Percentiles rank a stretch among this genome's conserved stretches.
Conservation (phyloP, 169 alveolate genomes). For the Cystoisospora suis region DNA sequence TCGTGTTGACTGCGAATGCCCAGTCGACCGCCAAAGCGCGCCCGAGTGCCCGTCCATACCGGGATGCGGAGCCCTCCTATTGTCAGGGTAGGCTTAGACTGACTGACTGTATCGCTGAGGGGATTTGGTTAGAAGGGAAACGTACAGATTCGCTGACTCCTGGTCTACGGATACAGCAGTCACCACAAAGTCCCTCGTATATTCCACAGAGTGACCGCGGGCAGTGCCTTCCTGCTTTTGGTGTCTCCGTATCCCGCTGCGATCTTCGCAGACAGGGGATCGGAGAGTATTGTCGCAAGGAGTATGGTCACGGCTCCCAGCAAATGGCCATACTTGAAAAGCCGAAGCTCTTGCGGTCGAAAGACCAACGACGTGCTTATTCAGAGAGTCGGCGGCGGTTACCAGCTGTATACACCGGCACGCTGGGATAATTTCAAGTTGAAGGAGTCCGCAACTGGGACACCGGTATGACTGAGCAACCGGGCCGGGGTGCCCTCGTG, state of each 20-base stretch:
- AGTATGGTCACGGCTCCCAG: neutral
- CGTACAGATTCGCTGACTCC: too few species aligned
- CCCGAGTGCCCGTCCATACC: too few species aligned
- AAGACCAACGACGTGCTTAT: neutral
- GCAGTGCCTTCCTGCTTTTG: neutral
- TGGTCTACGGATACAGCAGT: too few species aligned
- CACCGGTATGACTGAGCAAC: conserved; percentile 13
- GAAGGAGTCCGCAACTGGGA: conserved; percentile 8
- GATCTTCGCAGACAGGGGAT: neutral
- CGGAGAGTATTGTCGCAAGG: neutral
- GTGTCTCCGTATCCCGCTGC: neutral
- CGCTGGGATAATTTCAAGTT: neutral
- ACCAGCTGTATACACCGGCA: conserved; percentile 18
- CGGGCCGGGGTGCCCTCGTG: too few species aligned
- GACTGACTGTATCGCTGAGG: too few species aligned
- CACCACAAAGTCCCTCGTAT: too few species aligned
- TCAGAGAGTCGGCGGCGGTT: conserved; percentile 32
- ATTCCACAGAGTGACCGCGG: too few species aligned
- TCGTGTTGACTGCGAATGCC: conserved; percentile 8
- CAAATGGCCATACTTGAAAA: neutral
- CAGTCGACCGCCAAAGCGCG: too few species aligned
- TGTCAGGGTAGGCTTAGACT: too few species aligned
- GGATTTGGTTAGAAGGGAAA: too few species aligned
- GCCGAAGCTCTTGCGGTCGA: conserved; percentile 16
- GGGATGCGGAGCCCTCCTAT: too few species aligned